Conservation (phyloP, 805 yeast genomes). For the Saccharomycopsis amapae region DNA sequence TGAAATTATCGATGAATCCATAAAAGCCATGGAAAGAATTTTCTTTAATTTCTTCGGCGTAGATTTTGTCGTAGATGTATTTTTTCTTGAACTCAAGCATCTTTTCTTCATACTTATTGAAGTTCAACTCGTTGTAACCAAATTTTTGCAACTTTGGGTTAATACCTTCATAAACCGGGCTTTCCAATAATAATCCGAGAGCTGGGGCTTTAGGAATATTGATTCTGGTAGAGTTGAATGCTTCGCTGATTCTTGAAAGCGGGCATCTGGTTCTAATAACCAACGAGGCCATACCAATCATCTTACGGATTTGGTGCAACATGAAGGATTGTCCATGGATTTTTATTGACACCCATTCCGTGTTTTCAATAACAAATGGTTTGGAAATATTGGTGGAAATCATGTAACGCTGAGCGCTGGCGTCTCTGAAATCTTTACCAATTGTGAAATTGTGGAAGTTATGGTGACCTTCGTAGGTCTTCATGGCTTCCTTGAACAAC, state of each 20-base stretch:
- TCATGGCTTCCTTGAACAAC: constrained; percentile 59
- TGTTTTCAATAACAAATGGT: constrained; percentile 85
- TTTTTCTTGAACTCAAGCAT: constrained; percentile 85
- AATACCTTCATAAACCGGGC: constrained; percentile 85
- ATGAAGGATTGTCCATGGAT: constrained; percentile 97
- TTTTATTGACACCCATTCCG: constrained; percentile 94
- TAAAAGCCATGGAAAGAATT: constrained; percentile 87
- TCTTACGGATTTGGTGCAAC: constrained; percentile 96
- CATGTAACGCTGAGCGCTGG: constrained; percentile 81
- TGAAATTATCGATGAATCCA: constrained; percentile 79
- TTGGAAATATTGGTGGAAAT: constrained; percentile 70
- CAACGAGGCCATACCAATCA: constrained; percentile 92
- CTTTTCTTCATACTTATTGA: constrained; percentile 53
- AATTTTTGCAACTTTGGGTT: constrained; percentile 62
- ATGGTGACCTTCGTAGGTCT: constrained; percentile 76
- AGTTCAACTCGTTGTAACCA: constrained; percentile 70
- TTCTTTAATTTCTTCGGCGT: constrained; percentile 81
- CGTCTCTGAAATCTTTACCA: constrained; percentile 76
- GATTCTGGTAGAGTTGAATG: constrained; percentile 66
- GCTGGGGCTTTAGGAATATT: constrained; percentile 98
- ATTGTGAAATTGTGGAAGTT: constrained; percentile 86
- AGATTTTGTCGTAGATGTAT: constrained; percentile 86
- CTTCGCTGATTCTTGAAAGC: constrained; percentile 60
- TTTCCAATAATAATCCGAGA: constrained; percentile 79
- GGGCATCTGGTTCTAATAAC: constrained; percentile 86